Evolutionary conservation across 2,329 filamentous ascomycete species (phyloP).

Genomic region (Fonsecaea pedrosoi): DNA sequence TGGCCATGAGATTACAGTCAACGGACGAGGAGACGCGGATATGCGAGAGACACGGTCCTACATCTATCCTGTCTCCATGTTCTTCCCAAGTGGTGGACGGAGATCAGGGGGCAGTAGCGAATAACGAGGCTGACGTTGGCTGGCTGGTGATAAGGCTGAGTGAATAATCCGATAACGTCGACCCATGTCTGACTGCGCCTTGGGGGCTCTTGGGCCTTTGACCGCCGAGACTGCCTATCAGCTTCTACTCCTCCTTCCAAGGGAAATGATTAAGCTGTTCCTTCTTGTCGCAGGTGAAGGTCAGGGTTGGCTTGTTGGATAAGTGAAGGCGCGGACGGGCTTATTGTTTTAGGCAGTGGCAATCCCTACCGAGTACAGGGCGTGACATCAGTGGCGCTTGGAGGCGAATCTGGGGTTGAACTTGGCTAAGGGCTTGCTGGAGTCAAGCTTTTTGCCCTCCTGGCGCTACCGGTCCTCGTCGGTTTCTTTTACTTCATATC

Average conservation of each 20-base stretch:
- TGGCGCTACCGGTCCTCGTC: not conserved
- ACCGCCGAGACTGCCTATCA: slow-evolving; percentile 11
- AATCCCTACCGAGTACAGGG: not conserved
- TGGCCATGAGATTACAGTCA: not conserved
- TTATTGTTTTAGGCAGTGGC: slow-evolving; percentile 5
- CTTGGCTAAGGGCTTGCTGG: not conserved
- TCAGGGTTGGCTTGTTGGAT: not conserved
- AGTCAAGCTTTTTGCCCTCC: slow-evolving; percentile 7
- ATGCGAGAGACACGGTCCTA: not conserved
- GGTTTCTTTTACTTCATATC: slow-evolving; percentile 2
- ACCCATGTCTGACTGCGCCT: not conserved
- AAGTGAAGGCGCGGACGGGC: not conserved
- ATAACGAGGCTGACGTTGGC: slow-evolving; percentile 5
- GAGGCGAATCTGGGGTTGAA: slow-evolving; percentile 20
- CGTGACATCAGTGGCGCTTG: slow-evolving; percentile 10
- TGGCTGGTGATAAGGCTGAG: slow-evolving; percentile 21
- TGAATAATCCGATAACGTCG: not conserved
- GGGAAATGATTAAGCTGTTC: too few relatives aligned
- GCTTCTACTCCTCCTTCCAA: not conserved
- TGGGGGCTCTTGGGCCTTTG: not conserved
- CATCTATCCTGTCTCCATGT: not conserved
- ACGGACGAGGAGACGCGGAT: not conserved
- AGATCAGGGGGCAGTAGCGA: not conserved
- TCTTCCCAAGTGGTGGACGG: not conserved
- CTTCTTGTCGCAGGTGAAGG: too few relatives aligned